Conservation (phyloP, 73 alveolate genomes). For the Effrenium voratum region DNA sequence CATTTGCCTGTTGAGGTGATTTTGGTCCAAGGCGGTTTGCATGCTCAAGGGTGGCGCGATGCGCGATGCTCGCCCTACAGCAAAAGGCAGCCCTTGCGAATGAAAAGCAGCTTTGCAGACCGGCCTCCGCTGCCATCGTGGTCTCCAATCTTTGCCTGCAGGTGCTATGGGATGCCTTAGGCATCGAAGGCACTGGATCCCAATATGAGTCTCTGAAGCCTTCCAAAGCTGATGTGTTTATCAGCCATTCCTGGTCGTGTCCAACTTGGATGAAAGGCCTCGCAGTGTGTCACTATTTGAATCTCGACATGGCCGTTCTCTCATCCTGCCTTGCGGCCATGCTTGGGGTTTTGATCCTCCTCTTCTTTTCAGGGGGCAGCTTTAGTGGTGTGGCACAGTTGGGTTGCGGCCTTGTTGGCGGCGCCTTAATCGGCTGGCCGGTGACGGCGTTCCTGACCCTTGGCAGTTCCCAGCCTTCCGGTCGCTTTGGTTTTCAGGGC, state of each 20-base stretch:
- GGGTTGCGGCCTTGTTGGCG: background rate
- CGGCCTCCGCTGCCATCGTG: too few relatives aligned
- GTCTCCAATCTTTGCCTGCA: too few relatives aligned
- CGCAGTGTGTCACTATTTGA: background rate
- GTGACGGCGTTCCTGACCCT: slow-evolving; percentile 4
- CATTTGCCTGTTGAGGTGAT: too few relatives aligned
- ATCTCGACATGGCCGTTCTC: background rate
- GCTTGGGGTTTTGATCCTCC: background rate
- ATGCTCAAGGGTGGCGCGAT: too few relatives aligned
- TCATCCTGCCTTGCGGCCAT: background rate
- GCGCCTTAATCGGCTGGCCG: slow-evolving; percentile 20
- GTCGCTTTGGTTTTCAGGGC: too few relatives aligned
- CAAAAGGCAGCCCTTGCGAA: too few relatives aligned
- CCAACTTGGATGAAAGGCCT: background rate
- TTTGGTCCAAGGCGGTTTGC: too few relatives aligned
- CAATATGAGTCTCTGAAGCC: too few relatives aligned
- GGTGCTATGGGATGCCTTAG: too few relatives aligned
- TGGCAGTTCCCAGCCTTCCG: too few relatives aligned
- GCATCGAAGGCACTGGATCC: too few relatives aligned
- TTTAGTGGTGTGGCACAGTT: slow-evolving; percentile 15
- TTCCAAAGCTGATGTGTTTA: background rate
- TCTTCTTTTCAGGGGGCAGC: background rate
- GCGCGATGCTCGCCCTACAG: too few relatives aligned
- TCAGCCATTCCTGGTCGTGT: background rate
- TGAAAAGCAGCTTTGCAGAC: background rate